phyloP scores from a whole-genome alignment of 2,329 filamentous ascomycete species.

The Paecilomyces formosus region DNA sequence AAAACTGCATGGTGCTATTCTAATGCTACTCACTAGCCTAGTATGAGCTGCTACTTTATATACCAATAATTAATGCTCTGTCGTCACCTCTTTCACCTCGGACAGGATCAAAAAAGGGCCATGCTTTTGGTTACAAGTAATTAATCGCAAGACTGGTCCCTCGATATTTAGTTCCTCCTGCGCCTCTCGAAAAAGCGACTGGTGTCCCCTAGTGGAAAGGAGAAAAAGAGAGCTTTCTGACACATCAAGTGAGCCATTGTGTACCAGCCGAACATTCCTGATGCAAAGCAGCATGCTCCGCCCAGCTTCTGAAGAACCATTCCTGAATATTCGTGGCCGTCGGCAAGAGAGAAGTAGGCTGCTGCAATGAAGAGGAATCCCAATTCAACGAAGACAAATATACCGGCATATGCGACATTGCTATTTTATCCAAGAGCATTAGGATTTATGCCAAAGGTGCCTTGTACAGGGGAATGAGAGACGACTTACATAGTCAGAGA shows the following conservation, averaged over 20 bases:
- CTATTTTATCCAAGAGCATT: conserved; percentile 6
- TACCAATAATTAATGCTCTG: not conserved
- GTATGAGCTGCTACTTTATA: not conserved
- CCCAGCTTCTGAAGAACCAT: conserved; percentile 36
- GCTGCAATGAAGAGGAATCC: conserved; percentile 38
- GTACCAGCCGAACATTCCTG: conserved; percentile 42
- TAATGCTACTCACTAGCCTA: not conserved
- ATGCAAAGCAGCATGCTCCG: conserved; percentile 41
- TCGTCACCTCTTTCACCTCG: not conserved
- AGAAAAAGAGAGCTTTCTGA: conserved; percentile 27
- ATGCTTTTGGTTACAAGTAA: not conserved
- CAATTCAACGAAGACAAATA: conserved; percentile 43
- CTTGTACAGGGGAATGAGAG: conserved; percentile 11
- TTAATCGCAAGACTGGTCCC: not conserved
- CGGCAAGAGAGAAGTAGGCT: conserved; percentile 40
- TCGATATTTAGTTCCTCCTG: conserved; percentile 5
- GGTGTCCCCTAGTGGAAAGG: conserved; percentile 37
- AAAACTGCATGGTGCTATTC: not conserved
- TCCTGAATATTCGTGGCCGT: conserved; percentile 28
- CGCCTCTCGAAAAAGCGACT: conserved; percentile 32
- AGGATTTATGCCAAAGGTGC: not conserved
- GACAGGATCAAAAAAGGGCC: not conserved
- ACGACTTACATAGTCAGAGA: conserved; percentile 24
- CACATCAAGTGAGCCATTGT: conserved; percentile 37
- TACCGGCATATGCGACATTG: conserved; percentile 42